Conservation (phyloP, 805 yeast species). For the Kodamaea jinghongensis region DNA sequence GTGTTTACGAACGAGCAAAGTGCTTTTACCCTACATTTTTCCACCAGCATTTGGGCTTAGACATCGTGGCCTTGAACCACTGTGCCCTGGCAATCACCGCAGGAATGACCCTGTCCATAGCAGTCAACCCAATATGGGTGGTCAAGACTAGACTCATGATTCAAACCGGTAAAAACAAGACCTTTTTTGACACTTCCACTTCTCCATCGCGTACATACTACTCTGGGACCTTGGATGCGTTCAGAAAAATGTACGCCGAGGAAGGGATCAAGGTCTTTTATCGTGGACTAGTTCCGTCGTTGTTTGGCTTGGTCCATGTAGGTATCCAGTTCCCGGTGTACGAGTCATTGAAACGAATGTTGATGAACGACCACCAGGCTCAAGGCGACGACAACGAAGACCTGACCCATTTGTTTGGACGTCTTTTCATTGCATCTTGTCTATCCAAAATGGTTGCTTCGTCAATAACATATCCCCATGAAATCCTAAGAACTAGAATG, state of each 20-base stretch:
- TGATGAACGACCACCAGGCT: conserved; percentile 20
- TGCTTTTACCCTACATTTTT: conserved; percentile 45
- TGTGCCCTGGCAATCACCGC: conserved; percentile 75
- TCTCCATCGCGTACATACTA: conserved; percentile 42
- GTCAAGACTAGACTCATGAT: conserved; percentile 93
- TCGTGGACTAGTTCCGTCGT: conserved; percentile 85
- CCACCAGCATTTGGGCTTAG: conserved; percentile 21
- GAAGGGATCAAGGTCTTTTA: conserved; percentile 85
- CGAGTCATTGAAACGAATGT: conserved; percentile 67
- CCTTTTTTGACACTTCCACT: conserved; percentile 22
- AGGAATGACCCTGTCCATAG: conserved; percentile 78
- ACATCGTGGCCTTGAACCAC: conserved; percentile 33
- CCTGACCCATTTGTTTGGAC: conserved; percentile 20
- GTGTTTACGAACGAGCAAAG: conserved; percentile 82
- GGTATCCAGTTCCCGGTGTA: conserved; percentile 96
- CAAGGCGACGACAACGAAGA: too few relatives aligned
- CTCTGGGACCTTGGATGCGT: conserved; percentile 80
- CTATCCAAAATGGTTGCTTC: conserved; percentile 87
- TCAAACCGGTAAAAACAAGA: conserved; percentile 54
- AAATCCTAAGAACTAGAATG: conserved; percentile 85
- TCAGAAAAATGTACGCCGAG: conserved; percentile 65
- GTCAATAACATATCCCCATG: conserved; percentile 91
- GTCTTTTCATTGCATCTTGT: conserved; percentile 60
- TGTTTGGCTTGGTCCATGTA: conserved; percentile 87
- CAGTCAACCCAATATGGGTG: conserved; percentile 97